Base-by-base conservation (phyloP, 2,329 filamentous ascomycete species). In the Coniochaeta prunicola region DNA sequence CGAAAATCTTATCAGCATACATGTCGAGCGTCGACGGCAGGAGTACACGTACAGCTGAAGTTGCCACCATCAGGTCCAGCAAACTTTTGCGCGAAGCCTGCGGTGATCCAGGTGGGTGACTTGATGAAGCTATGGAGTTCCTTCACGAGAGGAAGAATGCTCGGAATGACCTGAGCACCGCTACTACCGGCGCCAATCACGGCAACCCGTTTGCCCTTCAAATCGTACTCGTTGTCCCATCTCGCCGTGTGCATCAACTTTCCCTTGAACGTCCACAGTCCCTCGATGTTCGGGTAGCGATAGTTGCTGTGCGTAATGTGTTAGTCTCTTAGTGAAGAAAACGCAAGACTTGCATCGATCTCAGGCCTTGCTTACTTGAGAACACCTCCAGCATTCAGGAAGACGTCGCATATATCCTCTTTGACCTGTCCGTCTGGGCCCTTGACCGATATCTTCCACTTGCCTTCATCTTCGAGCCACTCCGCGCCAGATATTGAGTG, bases 241-340 rank as follows among this genome's bases (percentile, higher is more conserved):
- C 57, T 57, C 2, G 66, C 67, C 34, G 61, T 67, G 42, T 69
- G 67, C 13, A 67, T 36, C 9, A 68, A 36, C 28, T 64, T 63
- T 4, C 67, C 67, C 40, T 66, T 63, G 62, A 67, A 68, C 13
- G 57, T 57, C 13, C 61, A 33, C 0, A 68, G 54, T 0, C 66
- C 67, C 48, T 62, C 58, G 54, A 69, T 68, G 4, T 66, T 53
- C 2, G 66, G 66, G 59, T 59, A 66, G 24, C 62, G 63, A 2
- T 4, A 60, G 34, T 57, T 31, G 42, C 42, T 45, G 53, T 6
- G 6, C 40, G 40, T n/a, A 24, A 45, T 53, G 12, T 4, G 45
- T 53, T 15, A 28, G 45, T 53, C 5, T 53, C 45, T 53, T 31
- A n/a, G n/a, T n/a, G n/a, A n/a, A 42, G 36, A 30, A 57, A 31